Conservation (phyloP, 1,284 basidiomycete genomes). For the Pseudozyma pruni region DNA sequence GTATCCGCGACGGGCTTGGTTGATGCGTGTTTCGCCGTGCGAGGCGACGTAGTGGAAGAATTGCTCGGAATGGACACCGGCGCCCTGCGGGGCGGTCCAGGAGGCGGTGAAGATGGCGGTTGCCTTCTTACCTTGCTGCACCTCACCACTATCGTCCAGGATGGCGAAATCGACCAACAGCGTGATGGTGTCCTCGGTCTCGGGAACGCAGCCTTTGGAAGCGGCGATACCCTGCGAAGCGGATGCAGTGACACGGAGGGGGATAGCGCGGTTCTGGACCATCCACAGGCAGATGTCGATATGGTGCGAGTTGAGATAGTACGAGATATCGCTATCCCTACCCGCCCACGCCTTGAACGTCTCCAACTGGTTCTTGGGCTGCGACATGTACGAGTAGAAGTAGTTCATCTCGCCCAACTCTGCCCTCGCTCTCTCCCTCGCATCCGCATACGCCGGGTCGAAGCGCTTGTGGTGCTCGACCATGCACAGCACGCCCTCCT, state of each 20-base stretch:
- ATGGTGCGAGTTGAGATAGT: slow-evolving; percentile 93
- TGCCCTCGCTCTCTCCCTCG: slow-evolving; percentile 77
- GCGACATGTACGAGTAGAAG: slow-evolving; percentile 79
- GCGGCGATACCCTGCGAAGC: slow-evolving; percentile 89
- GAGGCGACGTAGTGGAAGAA: slow-evolving; percentile 75
- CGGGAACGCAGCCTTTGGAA: slow-evolving; percentile 82
- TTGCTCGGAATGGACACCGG: slow-evolving; percentile 80
- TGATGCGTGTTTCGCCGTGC: slow-evolving; percentile 86
- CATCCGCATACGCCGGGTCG: slow-evolving; percentile 92
- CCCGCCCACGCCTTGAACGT: slow-evolving; percentile 95
- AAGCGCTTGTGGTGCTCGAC: slow-evolving; percentile 83
- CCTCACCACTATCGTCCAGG: slow-evolving; percentile 75
- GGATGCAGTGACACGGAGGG: slow-evolving; percentile 85
- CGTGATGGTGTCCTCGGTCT: slow-evolving; percentile 93
- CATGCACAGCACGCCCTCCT: slow-evolving; percentile 85
- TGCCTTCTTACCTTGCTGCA: slow-evolving; percentile 70
- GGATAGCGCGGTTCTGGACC: slow-evolving; percentile 73
- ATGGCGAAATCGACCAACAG: slow-evolving; percentile 92
- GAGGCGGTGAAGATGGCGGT: slow-evolving; percentile 86
- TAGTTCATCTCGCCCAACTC: slow-evolving; percentile 90
- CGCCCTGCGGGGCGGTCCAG: slow-evolving; percentile 70
- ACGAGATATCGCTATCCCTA: slow-evolving; percentile 77
- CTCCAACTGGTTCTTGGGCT: slow-evolving; percentile 91
- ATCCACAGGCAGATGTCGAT: slow-evolving; percentile 81
- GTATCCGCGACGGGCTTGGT: slow-evolving; percentile 92